Evolutionary conservation across 2,329 filamentous ascomycete species (phyloP).

Genomic region (Coccinonectria pachysandricola): DNA sequence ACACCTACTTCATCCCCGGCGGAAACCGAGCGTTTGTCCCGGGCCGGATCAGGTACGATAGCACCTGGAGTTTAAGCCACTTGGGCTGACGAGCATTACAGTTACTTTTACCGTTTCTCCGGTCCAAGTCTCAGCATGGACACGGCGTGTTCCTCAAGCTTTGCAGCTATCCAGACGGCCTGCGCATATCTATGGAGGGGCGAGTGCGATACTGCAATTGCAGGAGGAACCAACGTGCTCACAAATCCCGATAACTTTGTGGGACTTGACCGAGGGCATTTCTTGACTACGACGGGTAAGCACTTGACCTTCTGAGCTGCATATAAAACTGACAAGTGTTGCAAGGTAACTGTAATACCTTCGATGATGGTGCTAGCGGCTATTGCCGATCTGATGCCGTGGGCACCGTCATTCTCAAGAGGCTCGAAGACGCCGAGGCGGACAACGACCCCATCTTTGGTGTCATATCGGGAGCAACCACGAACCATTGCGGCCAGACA

Average conservation of each 20-base stretch:
- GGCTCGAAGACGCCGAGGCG: constrained; percentile 25
- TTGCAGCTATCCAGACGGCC: constrained; percentile 52
- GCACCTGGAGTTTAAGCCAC: not conserved
- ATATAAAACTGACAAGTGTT: too few relatives aligned
- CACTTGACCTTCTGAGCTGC: too few relatives aligned
- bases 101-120: constrained; percentile 65
- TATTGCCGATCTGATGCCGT: constrained; percentile 74
- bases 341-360: constrained; percentile 44
- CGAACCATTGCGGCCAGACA: constrained; percentile 35
- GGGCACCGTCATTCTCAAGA: constrained; percentile 66
- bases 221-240: constrained; percentile 54
- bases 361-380: constrained; percentile 70
- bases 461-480: constrained; percentile 11
- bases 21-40: constrained; percentile 14
- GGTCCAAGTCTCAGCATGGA: constrained; percentile 63
- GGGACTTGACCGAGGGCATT: constrained; percentile 53
- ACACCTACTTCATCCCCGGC: constrained; percentile 42
- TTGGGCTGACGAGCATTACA: constrained; percentile 19
- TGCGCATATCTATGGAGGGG: constrained; percentile 55
- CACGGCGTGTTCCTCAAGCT: constrained; percentile 64
- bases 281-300: constrained; percentile 39
- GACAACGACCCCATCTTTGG: constrained; percentile 15
- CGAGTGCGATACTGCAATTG: constrained; percentile 55
- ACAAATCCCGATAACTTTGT: constrained; percentile 58
- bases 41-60: constrained; percentile 10